Percentiles rank a stretch among this genome's conserved stretches.
phyloP scores from a whole-genome alignment of 345 rosid genomes.

The Abelmoschus esculentus region DNA sequence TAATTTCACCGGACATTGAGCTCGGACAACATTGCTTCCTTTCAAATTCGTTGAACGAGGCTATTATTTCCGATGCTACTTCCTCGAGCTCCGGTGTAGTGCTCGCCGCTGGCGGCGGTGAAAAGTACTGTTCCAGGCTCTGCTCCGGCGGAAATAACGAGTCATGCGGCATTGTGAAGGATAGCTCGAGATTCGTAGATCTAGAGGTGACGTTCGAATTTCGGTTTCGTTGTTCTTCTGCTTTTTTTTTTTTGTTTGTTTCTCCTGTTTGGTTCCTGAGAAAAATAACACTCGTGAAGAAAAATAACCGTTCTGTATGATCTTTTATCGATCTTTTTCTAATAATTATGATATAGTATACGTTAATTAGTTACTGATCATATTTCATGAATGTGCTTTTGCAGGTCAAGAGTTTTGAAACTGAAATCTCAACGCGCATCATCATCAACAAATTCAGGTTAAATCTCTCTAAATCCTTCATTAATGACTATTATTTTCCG shows the following conservation, averaged over 20 bases:
- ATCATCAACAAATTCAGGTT: constrained; percentile 41
- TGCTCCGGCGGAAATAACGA: constrained; percentile 10
- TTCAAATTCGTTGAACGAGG: too few species aligned
- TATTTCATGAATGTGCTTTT: constrained; percentile 5
- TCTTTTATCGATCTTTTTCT: background rate
- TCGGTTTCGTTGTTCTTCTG: background rate
- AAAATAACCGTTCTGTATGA: background rate
- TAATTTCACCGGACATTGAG: too few species aligned
- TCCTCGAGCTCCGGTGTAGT: too few species aligned
- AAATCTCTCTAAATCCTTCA: background rate
- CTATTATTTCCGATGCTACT: too few species aligned
- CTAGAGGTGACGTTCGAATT: constrained; percentile 38
- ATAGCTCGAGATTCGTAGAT: constrained; percentile 30
- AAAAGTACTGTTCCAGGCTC: too few species aligned
- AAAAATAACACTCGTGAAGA: background rate
- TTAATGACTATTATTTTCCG: background rate
- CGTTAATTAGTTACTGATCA: background rate
- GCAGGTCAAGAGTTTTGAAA: constrained; percentile 40
- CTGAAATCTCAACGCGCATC: constrained; percentile 34
- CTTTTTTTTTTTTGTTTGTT: background rate
- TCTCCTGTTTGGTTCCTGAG: constrained; percentile 12
- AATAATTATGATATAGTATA: background rate
- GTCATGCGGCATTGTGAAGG: constrained; percentile 26
- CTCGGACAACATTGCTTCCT: too few species aligned
- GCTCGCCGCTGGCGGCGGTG: too few species aligned